Evolutionary conservation across 345 rosid genomes (phyloP).

Genomic region (Schrenkiella parvula): DNA sequence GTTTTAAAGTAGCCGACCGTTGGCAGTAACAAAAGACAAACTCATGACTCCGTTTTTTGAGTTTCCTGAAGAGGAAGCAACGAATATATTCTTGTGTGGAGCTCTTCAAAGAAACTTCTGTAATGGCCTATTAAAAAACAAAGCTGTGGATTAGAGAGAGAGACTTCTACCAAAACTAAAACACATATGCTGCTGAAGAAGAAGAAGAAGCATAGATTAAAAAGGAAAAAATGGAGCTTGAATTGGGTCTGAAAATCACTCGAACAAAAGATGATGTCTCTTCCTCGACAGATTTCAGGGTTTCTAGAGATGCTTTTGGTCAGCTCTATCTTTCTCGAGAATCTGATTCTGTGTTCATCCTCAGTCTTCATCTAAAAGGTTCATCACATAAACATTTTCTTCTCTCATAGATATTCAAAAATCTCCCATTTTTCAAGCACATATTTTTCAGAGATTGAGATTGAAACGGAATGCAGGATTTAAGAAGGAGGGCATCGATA

Average conservation of each 20-base stretch:
- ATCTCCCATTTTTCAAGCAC: background rate
- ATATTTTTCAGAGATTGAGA: background rate
- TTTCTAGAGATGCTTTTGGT: slow-evolving; percentile 43
- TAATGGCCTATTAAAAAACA: background rate
- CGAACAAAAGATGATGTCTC: slow-evolving; percentile 53
- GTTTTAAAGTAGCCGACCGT: slow-evolving; percentile 7
- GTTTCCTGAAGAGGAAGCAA: slow-evolving; percentile 20
- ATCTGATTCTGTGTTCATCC: slow-evolving; percentile 55
- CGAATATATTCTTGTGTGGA: slow-evolving; percentile 22
- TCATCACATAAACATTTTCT: background rate
- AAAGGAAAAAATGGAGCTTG: slow-evolving; percentile 57
- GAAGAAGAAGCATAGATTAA: background rate
- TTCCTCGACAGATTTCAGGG: slow-evolving; percentile 45
- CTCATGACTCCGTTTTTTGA: background rate
- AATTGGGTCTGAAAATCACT: slow-evolving; percentile 79
- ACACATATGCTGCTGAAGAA: background rate
- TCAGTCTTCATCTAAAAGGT: slow-evolving; percentile 74
- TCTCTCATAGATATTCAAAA: background rate
- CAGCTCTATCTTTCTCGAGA: slow-evolving; percentile 60
- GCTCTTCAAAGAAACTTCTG: slow-evolving; percentile 1
- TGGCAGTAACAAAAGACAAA: background rate
- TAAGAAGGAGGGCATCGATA: slow-evolving; percentile 44
- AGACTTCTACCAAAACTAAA: background rate
- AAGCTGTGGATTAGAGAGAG: background rate
- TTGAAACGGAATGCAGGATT: slow-evolving; percentile 47